Base-by-base conservation (phyloP, 1,139 yeast genomes). In the Pichia sp. region DNA sequence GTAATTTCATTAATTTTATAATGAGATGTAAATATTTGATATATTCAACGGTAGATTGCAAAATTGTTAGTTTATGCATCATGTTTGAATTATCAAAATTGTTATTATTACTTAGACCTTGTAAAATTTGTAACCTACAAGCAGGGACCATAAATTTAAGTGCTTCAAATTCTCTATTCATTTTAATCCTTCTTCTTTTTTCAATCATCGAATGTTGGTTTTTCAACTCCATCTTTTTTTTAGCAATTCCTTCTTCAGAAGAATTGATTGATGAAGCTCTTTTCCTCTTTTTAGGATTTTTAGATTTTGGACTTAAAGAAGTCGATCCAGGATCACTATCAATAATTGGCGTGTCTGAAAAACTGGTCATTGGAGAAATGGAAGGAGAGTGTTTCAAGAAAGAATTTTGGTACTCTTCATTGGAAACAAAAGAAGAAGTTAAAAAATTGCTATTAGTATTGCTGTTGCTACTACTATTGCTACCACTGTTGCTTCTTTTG, bases 121-220 rank as follows among this genome's bases (percentile, higher is more conserved):
- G 70, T n/a, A 68, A 47, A 8, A 67, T 67, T 27, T 75, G 71
- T 31, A 70, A 67, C 42, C 86, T 71, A 66, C 95, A 87, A 14
- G 95, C 91, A 1, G 96, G 96, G 25, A 87, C 83, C 49, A 87
- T 70, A 60, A 77, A 82, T 63, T 87, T 85, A 56, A 87, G 74
- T 2, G 93, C 90, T 63, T 86, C 95, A 65, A 87, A 87, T 66
- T 87, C 95, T 54, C 91, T 73, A 67, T 87, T 87, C 72, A 87
- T 85, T 65, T 86, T 85, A 53, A 84, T 77, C 53, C 96, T 72
- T 59, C 96, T 74, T 60, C 89, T 79, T 62, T 88, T 84, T 65
- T 87, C 96, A 57, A 87, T 87, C 46, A 85, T 83, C 9, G 89
- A 82, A 66, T 87, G 96, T 34, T 88, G 82, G 7, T 76, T 71